A percentile compares a stretch with the other conserved stretches of the same genome.
phyloP scores from a whole-genome alignment of 768 basidiomycete species.

The Mycena belliarum region DNA sequence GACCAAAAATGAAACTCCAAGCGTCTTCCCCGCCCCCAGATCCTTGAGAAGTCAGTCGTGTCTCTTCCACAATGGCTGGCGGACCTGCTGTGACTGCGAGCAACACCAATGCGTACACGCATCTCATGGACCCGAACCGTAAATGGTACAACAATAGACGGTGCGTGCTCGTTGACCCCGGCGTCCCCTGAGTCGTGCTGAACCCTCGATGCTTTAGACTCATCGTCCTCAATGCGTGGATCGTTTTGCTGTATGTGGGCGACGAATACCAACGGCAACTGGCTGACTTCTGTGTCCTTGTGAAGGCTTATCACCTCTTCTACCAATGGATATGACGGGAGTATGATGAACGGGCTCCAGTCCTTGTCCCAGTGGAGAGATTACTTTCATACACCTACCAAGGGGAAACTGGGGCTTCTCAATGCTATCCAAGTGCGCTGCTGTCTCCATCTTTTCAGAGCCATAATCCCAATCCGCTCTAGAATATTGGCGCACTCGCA shows the following conservation, averaged over 20 bases:
- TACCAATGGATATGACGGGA: slow-evolving; percentile 75
- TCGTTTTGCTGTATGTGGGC: slow-evolving; percentile 55
- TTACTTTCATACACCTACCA: slow-evolving; percentile 61
- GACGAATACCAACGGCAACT: not conserved
- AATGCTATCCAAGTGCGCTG: slow-evolving; percentile 69
- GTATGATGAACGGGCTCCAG: slow-evolving; percentile 82
- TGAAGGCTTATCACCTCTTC: slow-evolving; percentile 71
- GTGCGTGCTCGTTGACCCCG: too few species aligned
- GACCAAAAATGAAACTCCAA: slow-evolving; percentile 22
- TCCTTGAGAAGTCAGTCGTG: slow-evolving; percentile 23
- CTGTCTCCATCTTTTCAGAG: not conserved
- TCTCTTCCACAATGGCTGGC: slow-evolving; percentile 57
- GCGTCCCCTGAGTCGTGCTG: too few species aligned
- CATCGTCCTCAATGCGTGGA: slow-evolving; percentile 68
- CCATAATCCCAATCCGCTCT: not conserved
- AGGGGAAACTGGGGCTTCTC: slow-evolving; percentile 62
- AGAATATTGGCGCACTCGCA: slow-evolving; percentile 72
- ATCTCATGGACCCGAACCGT: slow-evolving; percentile 63
- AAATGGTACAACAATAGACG: slow-evolving; percentile 80
- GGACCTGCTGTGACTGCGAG: slow-evolving; percentile 44
- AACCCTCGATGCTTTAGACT: slow-evolving; percentile 37
- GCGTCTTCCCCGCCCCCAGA: slow-evolving; percentile 31
- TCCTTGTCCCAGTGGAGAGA: slow-evolving; percentile 60
- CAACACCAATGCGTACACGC: slow-evolving; percentile 41
- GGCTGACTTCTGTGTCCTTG: not conserved